A percentile compares a stretch with the other conserved stretches of the same genome.
These are phyloP conservation scores for Sporothrix phasma DNA, from an alignment of 2,329 filamentous ascomycete genomes.

Conservation along the genomic window DNA sequence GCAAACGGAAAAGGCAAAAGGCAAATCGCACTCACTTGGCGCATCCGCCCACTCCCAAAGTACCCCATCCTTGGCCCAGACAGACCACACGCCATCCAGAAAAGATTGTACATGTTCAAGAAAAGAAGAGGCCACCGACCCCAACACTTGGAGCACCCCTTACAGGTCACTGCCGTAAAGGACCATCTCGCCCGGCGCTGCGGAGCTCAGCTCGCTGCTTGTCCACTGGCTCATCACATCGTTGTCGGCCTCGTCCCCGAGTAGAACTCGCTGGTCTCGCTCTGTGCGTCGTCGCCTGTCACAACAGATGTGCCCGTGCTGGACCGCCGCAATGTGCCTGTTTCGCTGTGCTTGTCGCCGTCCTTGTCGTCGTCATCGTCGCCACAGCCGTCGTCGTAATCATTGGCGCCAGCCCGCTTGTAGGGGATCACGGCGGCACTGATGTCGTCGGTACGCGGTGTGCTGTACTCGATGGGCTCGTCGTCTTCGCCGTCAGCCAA, in stretches of 20 bases:
- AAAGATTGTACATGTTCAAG: background rate
- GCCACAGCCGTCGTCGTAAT: constrained; percentile 7
- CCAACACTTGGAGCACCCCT: background rate
- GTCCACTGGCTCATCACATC: constrained; percentile 39
- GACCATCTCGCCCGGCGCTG: constrained; percentile 20
- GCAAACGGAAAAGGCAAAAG: background rate
- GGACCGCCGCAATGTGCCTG: constrained; percentile 38
- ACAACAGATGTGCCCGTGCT: constrained; percentile 41
- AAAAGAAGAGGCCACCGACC: background rate
- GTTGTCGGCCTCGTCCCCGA: constrained; percentile 29
- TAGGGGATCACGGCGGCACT: constrained; percentile 14
- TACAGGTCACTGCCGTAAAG: constrained; percentile 15
- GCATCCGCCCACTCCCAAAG: background rate
- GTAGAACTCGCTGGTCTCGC: constrained; percentile 22
- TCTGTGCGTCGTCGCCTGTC: constrained; percentile 22
- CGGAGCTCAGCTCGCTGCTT: constrained; percentile 30
- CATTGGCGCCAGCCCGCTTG: background rate
- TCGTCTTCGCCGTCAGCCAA: background rate
- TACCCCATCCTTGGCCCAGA: background rate
- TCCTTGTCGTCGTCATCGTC: constrained; percentile 23
- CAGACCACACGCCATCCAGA: background rate
- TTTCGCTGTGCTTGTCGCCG: constrained; percentile 38
- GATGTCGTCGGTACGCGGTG: constrained; percentile 15
- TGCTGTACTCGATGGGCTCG: constrained; percentile 10
- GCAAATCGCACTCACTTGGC: background rate